phyloP scores from a whole-genome alignment of 306 rosid genomes.

The barrel medic (Medicago truncatula) region DNA sequence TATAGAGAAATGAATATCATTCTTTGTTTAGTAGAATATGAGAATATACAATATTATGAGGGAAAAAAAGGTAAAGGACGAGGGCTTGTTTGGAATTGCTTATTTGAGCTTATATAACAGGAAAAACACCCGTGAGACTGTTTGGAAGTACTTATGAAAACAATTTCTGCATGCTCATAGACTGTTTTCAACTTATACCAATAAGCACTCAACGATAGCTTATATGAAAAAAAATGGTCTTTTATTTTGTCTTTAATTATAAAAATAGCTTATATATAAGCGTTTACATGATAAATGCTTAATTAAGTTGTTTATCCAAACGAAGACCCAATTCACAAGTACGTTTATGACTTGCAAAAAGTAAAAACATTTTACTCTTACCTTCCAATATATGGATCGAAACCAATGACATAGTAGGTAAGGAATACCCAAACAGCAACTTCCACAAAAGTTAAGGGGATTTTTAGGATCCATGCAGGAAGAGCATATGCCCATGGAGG shows the following conservation, averaged over 20 bases:
- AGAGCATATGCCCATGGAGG: conserved; percentile 70
- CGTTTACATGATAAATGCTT: neutral
- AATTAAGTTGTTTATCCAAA: too few relatives aligned
- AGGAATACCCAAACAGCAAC: conserved; percentile 62
- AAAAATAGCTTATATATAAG: neutral
- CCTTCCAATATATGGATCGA: conserved; percentile 65
- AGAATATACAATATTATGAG: too few relatives aligned
- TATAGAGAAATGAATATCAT: conserved; percentile 48
- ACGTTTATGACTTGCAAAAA: neutral
- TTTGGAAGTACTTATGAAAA: too few relatives aligned
- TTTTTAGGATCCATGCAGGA: conserved; percentile 65
- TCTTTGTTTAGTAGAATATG: conserved; percentile 30
- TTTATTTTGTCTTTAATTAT: too few relatives aligned
- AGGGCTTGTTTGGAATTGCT: conserved; percentile 21
- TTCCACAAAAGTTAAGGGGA: conserved; percentile 60
- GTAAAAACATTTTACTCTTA: conserved; percentile 5
- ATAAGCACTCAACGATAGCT: too few relatives aligned
- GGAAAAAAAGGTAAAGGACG: conserved; percentile 4
- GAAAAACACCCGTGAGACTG: too few relatives aligned
- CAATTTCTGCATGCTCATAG: neutral
- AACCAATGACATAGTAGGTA: conserved; percentile 72
- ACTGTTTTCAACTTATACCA: neutral
- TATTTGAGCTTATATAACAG: too few relatives aligned
- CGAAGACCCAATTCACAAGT: too few relatives aligned
- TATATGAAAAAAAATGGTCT: too few relatives aligned